These are phyloP conservation scores for Euryodendron excelsum DNA, from an alignment of 148 eudicot genomes.

Conservation along the genomic window DNA sequence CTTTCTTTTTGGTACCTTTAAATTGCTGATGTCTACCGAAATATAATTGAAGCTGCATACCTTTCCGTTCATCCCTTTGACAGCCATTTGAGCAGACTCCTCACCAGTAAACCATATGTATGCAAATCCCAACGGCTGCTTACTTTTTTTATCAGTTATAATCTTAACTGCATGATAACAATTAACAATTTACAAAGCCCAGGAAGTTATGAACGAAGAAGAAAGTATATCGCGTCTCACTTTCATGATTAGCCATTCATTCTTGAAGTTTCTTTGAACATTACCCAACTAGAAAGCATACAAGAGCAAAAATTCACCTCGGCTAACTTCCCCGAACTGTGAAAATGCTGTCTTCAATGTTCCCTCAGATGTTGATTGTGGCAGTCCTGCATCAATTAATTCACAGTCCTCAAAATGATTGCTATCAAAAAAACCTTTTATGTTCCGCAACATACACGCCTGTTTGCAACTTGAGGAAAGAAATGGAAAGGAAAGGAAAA, in stretches of 20 bases:
- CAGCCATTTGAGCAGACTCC: constrained; percentile 35
- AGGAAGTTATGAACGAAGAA: no score
- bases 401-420: background rate
- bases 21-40: background rate
- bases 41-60: constrained; percentile 11
- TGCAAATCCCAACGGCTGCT: constrained; percentile 38
- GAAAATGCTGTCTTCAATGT: constrained; percentile 30
- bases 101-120: constrained; percentile 31
- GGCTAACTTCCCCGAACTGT: constrained; percentile 31
- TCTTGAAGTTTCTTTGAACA: background rate
- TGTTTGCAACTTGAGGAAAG: no score
- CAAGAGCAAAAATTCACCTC: constrained; percentile 18
- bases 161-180: constrained; percentile 28
- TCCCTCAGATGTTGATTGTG: constrained; percentile 28
- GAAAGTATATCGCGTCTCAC: no score
- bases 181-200: background rate
- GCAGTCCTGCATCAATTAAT: constrained; percentile 23
- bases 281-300: background rate
- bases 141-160: constrained; percentile 29
- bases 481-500: no score
- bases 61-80: constrained; percentile 44
- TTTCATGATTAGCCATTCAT: background rate
- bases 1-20: background rate
- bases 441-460: no score
- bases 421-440: background rate